Evolutionary conservation across 2,329 filamentous ascomycete genomes (phyloP).

Genomic region (Byssothecium circinans): DNA sequence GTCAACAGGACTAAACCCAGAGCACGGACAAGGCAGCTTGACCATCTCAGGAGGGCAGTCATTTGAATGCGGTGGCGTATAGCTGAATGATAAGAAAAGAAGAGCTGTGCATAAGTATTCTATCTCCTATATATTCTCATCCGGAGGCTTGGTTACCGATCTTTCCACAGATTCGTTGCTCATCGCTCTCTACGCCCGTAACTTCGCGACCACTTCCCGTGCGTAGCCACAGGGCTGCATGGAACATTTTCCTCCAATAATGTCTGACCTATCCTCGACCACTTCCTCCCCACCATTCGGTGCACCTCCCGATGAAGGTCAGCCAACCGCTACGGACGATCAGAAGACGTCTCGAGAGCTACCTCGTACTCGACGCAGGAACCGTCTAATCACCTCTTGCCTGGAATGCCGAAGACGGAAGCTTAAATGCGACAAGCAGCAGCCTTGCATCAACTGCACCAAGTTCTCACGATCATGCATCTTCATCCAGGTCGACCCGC

Average conservation of each 20-base stretch:
- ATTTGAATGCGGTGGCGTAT: too few species aligned
- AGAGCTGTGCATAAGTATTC: too few species aligned
- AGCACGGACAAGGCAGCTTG: too few species aligned
- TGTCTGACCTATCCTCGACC: slow-evolving; percentile 14
- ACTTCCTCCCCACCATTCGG: slow-evolving; percentile 7
- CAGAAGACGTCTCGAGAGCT: slow-evolving; percentile 24
- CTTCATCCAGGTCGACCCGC: slow-evolving; percentile 70
- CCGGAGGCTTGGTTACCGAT: neutral
- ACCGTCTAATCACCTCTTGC: slow-evolving; percentile 44
- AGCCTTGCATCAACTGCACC: slow-evolving; percentile 71
- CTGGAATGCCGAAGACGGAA: slow-evolving; percentile 65
- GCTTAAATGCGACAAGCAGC: slow-evolving; percentile 73
- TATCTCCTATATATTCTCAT: neutral
- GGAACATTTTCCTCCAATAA: neutral
- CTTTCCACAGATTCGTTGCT: neutral
- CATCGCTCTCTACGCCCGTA: too few species aligned
- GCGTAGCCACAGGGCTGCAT: neutral
- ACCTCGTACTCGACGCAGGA: slow-evolving; percentile 39
- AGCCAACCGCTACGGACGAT: slow-evolving; percentile 13
- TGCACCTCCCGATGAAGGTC: slow-evolving; percentile 1
- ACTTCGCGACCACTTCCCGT: neutral
- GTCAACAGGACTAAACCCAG: too few species aligned
- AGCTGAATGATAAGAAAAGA: too few species aligned
- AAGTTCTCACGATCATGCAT: slow-evolving; percentile 57
- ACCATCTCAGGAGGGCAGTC: too few species aligned